Percentiles rank a stretch among this genome's conserved stretches.
Evolutionary conservation across 2,329 filamentous ascomycete genomes (phyloP).

Genomic region (Colletotrichum costaricense): DNA sequence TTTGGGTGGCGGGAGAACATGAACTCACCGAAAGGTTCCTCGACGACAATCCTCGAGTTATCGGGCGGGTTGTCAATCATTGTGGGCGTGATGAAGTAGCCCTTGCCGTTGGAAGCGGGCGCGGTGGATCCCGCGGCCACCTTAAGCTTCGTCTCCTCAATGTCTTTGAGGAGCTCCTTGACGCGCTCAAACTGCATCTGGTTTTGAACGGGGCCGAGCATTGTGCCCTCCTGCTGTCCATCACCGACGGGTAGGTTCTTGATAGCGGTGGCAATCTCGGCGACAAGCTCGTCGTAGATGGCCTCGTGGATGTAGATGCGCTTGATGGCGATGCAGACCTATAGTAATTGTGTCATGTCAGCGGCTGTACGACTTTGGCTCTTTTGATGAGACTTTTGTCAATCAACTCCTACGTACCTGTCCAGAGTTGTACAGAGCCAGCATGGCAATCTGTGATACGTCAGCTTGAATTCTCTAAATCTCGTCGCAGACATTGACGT

Average conservation of each 20-base stretch:
- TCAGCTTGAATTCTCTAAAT: not conserved
- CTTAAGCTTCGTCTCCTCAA: constrained; percentile 34
- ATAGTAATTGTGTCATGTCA: not conserved
- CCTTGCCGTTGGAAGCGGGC: constrained; percentile 47
- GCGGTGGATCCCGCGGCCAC: constrained; percentile 45
- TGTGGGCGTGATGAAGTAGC: constrained; percentile 68
- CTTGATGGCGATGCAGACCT: constrained; percentile 65
- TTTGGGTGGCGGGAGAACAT: not conserved
- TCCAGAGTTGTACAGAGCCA: constrained; percentile 68
- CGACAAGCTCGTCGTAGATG: constrained; percentile 54
- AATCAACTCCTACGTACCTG: constrained; percentile 40
- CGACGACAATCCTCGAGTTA: constrained; percentile 64
- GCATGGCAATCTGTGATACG: constrained; percentile 52
- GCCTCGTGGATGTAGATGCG: constrained; percentile 65
- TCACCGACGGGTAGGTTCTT: constrained; percentile 33
- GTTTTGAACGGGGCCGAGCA: constrained; percentile 72
- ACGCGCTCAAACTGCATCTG: constrained; percentile 68
- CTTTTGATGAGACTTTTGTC: not conserved
- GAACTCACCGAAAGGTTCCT: constrained; percentile 55
- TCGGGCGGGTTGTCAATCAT: constrained; percentile 71
- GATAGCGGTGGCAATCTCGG: constrained; percentile 31
- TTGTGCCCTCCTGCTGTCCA: constrained; percentile 27
- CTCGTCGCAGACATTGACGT: constrained; percentile 41
- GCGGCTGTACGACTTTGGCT: not conserved
- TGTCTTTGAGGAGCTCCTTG: constrained; percentile 34